phyloP scores from a whole-genome alignment of 2,329 filamentous ascomycete genomes.

The Pyricularia pennisetigena region DNA sequence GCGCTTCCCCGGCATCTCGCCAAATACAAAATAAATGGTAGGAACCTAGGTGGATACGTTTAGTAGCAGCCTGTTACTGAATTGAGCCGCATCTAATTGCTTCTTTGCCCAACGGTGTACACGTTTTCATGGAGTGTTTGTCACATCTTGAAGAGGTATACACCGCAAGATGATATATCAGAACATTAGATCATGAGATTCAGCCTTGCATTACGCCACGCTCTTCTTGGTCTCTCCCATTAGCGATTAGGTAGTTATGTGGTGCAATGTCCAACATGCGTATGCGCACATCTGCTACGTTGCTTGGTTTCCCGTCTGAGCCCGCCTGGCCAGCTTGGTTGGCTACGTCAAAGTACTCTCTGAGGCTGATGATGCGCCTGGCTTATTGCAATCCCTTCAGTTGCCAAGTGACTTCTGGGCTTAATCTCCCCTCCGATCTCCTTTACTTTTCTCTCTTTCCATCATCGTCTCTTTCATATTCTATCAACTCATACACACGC shows the following conservation, averaged over 20 bases:
- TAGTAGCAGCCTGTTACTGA: background rate
- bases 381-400: background rate
- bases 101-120: background rate
- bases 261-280: background rate
- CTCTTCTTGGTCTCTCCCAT: background rate
- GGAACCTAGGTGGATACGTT: background rate
- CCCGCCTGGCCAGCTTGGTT: background rate
- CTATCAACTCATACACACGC: background rate
- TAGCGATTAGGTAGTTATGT: background rate
- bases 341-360: too few relatives aligned
- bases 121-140: background rate
- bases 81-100: background rate
- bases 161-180: background rate
- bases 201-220: background rate
- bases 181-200: background rate
- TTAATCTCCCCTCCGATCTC: background rate
- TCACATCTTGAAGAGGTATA: background rate
- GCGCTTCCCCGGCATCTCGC: background rate
- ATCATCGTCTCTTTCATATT: background rate
- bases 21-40: background rate
- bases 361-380: background rate
- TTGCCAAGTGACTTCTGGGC: background rate
- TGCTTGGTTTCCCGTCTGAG: background rate
- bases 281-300: background rate
- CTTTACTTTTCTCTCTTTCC: background rate